Evolutionary conservation across 1,139 yeast genomes (phyloP).

Genomic region (Groenewaldozyma auringiensis): DNA sequence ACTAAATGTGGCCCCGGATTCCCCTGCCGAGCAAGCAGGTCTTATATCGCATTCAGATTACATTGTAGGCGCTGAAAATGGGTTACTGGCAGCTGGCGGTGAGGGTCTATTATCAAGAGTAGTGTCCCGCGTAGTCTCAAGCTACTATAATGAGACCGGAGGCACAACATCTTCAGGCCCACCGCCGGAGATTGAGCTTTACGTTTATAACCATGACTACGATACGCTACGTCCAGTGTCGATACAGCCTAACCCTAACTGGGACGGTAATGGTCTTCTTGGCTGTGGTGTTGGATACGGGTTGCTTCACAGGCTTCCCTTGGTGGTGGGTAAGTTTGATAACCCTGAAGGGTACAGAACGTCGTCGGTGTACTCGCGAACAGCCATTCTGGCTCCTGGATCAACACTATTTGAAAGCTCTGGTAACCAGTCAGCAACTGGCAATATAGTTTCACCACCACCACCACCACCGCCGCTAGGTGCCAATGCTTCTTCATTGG

Average conservation of each 20-base stretch:
- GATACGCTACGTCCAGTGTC: slow-evolving; percentile 83
- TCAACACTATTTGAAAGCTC: slow-evolving; percentile 29
- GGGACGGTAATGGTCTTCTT: slow-evolving; percentile 69
- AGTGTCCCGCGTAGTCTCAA: slow-evolving; percentile 31
- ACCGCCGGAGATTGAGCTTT: slow-evolving; percentile 40
- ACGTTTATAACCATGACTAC: slow-evolving; percentile 82
- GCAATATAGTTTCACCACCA: slow-evolving; percentile 10
- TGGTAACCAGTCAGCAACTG: slow-evolving; percentile 9
- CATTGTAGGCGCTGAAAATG: slow-evolving; percentile 82
- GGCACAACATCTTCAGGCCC: slow-evolving; percentile 7
- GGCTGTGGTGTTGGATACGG: slow-evolving; percentile 98
- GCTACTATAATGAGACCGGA: slow-evolving; percentile 13
- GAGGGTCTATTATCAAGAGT: slow-evolving; percentile 70
- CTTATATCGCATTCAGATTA: slow-evolving; percentile 81
- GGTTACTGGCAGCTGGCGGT: slow-evolving; percentile 76
- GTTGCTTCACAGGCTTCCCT: slow-evolving; percentile 74
- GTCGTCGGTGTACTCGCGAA: slow-evolving; percentile 8
- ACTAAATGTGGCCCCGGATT: slow-evolving; percentile 59
- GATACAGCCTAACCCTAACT: slow-evolving; percentile 51
- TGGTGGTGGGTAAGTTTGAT: slow-evolving; percentile 44
- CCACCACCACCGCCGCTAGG: slow-evolving; percentile 12
- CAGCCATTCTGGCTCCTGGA: slow-evolving; percentile 24
- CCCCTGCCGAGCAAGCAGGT: slow-evolving; percentile 84
- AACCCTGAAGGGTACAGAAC: slow-evolving; percentile 9
- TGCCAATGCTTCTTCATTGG: slow-evolving; percentile 15